phyloP scores from a whole-genome alignment of 352 stramenopile species.

The Pythium plurisporium region DNA sequence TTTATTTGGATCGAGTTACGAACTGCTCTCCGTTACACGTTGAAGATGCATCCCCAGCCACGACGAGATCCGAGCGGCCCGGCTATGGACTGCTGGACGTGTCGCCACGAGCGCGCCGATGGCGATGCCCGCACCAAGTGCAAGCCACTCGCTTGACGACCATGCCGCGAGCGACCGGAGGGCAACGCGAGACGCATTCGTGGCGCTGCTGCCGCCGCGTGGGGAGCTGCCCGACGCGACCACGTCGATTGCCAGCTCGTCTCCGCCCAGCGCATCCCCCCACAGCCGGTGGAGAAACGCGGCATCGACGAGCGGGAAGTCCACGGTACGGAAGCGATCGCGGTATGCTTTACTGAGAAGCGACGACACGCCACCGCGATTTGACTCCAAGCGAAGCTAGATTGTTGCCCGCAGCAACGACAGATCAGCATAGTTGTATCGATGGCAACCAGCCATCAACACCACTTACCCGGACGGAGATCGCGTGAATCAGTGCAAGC shows the following conservation, averaged over 20 bases:
- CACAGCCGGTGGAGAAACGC: constrained; percentile 9
- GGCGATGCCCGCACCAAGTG: constrained; percentile 14
- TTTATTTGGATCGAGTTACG: background rate
- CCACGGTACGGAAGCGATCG: constrained; percentile 1
- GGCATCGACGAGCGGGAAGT: constrained; percentile 4
- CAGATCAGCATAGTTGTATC: background rate
- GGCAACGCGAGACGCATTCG: background rate
- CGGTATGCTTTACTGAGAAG: constrained; percentile 1
- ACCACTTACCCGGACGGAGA: constrained; percentile 45
- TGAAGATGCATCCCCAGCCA: constrained; percentile 15
- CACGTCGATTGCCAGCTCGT: constrained; percentile 2
- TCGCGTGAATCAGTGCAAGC: constrained; percentile 42
- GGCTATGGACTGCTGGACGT: constrained; percentile 5
- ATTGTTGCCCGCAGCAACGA: background rate
- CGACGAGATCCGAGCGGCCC: background rate
- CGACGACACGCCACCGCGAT: background rate
- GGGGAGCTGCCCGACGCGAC: background rate
- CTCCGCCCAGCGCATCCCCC: constrained; percentile 6
- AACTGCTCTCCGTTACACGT: constrained; percentile 11
- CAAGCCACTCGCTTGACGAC: constrained; percentile 16
- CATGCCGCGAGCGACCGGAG: background rate
- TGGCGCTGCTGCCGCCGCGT: background rate
- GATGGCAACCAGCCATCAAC: background rate
- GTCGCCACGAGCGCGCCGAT: constrained; percentile 1
- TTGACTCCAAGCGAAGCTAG: constrained; percentile 13